Base-by-base conservation (phyloP, 768 basidiomycete genomes). In the Boletus tylopilopsis region DNA sequence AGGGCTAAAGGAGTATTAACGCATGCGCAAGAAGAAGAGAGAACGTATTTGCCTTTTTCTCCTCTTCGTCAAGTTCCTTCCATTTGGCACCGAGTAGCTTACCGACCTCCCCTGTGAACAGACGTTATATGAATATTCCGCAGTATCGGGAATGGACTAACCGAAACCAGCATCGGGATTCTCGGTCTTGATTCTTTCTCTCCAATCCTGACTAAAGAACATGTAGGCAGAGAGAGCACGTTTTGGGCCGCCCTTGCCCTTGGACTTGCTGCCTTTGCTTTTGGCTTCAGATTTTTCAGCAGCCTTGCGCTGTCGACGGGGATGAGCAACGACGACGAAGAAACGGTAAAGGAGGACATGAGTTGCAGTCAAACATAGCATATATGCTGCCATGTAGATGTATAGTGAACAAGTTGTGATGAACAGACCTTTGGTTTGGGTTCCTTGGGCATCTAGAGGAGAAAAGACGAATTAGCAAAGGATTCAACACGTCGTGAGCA, bases 141-240 rank as follows among this genome's bases (percentile, higher is more conserved):
- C 43, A 30, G 9, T 16, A 41, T 29, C 11, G 13, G 19, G 39
- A 18, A 53, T 25, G 55, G 77, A 57, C 64, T 52, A 57, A 89
- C 94, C 94, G 64, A 97, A 98, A 48, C 86, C 79, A 24, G 91
- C 93, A 51, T 94, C 91, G 42, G 94, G 94, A 74, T 97, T 95
- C 74, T 96, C 93, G 50, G 81, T 65, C 84, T 94, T 95, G 79
- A 97, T 90, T 67, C 88, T 82, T 72, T 94, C 89, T 66, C 94
- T 81, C 90, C 91, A 88, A 70, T 93, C 94, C 69, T 94, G 90
- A 61, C 83, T 85, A 79, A 97, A 98, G 87, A 94, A 94, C 95
- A 98, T 96, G 76, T 96, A 98, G 34, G 95, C 93, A 25, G 94
- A 96, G 39, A 96, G 78, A 0, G 91, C 88, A 46, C 94, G 84